Conservation (phyloP, 140 eudicot genomes). For the Ambrosia hybrid region DNA sequence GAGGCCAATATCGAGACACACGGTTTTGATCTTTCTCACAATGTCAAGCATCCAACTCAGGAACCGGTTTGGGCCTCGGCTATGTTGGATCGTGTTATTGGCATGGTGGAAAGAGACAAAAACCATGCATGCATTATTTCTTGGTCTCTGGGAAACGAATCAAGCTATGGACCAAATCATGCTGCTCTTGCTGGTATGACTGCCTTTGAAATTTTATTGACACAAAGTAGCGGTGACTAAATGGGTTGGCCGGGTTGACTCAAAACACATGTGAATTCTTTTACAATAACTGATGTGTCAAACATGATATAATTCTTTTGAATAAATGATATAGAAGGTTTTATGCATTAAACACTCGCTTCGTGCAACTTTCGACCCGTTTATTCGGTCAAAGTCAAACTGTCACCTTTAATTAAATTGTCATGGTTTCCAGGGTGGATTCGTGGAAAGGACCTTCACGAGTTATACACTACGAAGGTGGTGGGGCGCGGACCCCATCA, state of each 20-base stretch:
- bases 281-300: not conserved
- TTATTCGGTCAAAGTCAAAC: not conserved
- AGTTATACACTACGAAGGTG: slow-evolving; percentile 90
- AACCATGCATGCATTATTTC: slow-evolving; percentile 90
- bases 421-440: slow-evolving; percentile 74
- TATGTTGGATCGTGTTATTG: slow-evolving; percentile 93
- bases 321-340: not conserved
- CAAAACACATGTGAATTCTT: not conserved
- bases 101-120: slow-evolving; percentile 99
- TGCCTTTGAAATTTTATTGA: not conserved
- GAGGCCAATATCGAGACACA: slow-evolving; percentile 99
- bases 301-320: not conserved
- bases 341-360: not conserved
- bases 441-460: slow-evolving; percentile 90
- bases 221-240: not conserved
- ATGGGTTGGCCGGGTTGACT: not conserved
- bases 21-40: slow-evolving; percentile 74
- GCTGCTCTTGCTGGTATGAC: slow-evolving; percentile 79
- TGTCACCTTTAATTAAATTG: not conserved
- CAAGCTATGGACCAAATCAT: slow-evolving; percentile 96
- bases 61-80: slow-evolving; percentile 86
- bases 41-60: slow-evolving; percentile 77
- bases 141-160: slow-evolving; percentile 96
- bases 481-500: slow-evolving; percentile 85
- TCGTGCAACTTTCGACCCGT: not conserved